Percentiles rank a stretch among this genome's conserved stretches.
These are phyloP conservation scores for Hypomyces rosellus DNA, from an alignment of 2,329 filamentous ascomycete species.

Conservation along the genomic window DNA sequence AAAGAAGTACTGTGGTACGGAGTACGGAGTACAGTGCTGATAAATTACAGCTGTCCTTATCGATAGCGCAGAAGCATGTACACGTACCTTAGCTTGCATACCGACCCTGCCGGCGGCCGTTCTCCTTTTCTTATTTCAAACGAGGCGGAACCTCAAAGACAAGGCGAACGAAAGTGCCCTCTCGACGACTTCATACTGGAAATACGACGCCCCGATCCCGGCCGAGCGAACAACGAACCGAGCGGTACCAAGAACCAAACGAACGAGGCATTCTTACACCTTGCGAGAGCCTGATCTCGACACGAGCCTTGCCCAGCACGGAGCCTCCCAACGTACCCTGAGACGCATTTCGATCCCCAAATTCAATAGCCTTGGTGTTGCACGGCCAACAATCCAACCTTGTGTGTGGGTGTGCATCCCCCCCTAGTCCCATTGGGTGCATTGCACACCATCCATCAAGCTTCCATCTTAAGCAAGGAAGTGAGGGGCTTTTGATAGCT, in stretches of 20 bases:
- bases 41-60: conserved; percentile 5
- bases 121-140: conserved; percentile 1
- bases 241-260: no score
- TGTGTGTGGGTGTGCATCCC: neutral
- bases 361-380: neutral
- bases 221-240: no score
- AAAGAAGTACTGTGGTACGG: neutral
- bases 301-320: no score
- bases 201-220: no score
- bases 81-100: conserved; percentile 2
- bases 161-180: no score
- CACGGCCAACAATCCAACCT: neutral
- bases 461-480: neutral
- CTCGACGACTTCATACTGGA: no score
- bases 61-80: conserved; percentile 5
- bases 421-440: neutral
- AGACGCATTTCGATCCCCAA: neutral
- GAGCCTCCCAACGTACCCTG: neutral
- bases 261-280: no score
- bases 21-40: conserved; percentile 2
- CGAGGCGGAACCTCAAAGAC: neutral
- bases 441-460: neutral
- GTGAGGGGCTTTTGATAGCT: neutral
- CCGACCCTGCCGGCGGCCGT: conserved; percentile 10
- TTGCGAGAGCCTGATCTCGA: no score